Percentiles rank a stretch among this genome's conserved stretches.
Evolutionary conservation across 352 stramenopile genomes (phyloP).

Genomic region (Thalassiosira ordinaria): DNA sequence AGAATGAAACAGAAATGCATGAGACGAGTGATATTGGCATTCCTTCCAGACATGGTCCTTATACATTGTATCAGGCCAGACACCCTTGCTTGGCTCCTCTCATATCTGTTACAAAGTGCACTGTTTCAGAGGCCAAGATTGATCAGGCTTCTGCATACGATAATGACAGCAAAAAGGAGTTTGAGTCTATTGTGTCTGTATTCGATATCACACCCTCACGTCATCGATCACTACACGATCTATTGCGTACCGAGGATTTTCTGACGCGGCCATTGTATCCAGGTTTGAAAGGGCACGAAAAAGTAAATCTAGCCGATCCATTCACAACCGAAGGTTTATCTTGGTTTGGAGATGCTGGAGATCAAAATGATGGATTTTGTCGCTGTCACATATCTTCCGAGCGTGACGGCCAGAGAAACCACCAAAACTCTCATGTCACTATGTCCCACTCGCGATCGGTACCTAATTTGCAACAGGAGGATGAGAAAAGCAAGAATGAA

Average conservation of each 20-base stretch:
- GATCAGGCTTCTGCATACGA: not conserved
- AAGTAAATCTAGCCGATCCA: slow-evolving; percentile 7
- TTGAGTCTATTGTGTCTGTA: slow-evolving; percentile 34
- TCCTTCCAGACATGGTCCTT: slow-evolving; percentile 6
- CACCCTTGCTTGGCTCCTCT: slow-evolving; percentile 49
- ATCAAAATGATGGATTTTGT: slow-evolving; percentile 17
- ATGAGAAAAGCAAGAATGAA: not conserved
- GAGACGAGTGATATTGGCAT: not conserved
- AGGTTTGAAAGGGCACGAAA: slow-evolving; percentile 15
- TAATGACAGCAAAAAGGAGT: not conserved
- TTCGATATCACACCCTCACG: slow-evolving; percentile 48
- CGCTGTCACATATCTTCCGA: slow-evolving; percentile 12
- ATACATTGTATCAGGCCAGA: slow-evolving; percentile 49
- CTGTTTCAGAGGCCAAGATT: not conserved
- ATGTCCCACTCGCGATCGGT: slow-evolving; percentile 9
- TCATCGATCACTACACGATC: slow-evolving; percentile 34
- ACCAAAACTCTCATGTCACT: not conserved
- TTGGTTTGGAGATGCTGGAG: not conserved
- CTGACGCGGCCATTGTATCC: slow-evolving; percentile 29
- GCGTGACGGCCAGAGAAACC: slow-evolving; percentile 9
- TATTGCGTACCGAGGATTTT: slow-evolving; percentile 36
- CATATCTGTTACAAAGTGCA: slow-evolving; percentile 37
- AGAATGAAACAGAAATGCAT: not conserved
- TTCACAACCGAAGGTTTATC: not conserved
- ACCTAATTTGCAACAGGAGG: slow-evolving; percentile 6